Evolutionary conservation across 1,284 basidiomycete species (phyloP).

Genomic region (Puccinia hordei): DNA sequence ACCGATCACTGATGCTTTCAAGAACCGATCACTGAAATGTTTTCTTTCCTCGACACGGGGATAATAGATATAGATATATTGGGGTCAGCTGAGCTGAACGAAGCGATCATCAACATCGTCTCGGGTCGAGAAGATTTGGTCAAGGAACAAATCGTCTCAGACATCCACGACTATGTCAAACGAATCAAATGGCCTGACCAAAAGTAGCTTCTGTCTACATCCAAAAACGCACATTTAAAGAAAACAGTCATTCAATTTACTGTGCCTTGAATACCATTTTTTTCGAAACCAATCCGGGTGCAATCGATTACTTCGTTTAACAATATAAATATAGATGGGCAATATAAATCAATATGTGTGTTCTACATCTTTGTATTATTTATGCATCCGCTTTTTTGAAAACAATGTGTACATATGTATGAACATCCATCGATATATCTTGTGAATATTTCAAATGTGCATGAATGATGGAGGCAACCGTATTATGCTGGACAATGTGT

Average conservation of each 20-base stretch:
- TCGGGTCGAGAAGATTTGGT: slow-evolving; percentile 67
- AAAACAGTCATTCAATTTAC: not conserved
- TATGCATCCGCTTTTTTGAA: not conserved
- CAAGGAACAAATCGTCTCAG: slow-evolving; percentile 73
- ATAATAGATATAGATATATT: slow-evolving; percentile 88
- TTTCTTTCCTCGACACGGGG: slow-evolving; percentile 16
- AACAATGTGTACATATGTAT: slow-evolving; percentile 1
- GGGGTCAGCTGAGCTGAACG: slow-evolving; percentile 81
- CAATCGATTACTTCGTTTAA: not conserved
- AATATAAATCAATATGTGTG: not conserved
- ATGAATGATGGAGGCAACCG: no score
- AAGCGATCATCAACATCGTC: slow-evolving; percentile 84
- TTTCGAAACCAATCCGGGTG: not conserved
- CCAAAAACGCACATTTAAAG: not conserved
- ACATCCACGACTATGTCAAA: slow-evolving; percentile 74
- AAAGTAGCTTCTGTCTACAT: not conserved
- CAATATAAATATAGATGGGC: not conserved
- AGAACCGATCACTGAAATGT: not conserved
- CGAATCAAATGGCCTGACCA: slow-evolving; percentile 73
- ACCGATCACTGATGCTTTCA: no score
- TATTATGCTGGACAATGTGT: no score
- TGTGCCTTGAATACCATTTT: not conserved
- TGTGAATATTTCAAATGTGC: no score
- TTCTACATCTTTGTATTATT: not conserved
- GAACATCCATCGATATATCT: not conserved